Conservation (phyloP, 768 basidiomycete genomes). For the Holtermannia corniformis region DNA sequence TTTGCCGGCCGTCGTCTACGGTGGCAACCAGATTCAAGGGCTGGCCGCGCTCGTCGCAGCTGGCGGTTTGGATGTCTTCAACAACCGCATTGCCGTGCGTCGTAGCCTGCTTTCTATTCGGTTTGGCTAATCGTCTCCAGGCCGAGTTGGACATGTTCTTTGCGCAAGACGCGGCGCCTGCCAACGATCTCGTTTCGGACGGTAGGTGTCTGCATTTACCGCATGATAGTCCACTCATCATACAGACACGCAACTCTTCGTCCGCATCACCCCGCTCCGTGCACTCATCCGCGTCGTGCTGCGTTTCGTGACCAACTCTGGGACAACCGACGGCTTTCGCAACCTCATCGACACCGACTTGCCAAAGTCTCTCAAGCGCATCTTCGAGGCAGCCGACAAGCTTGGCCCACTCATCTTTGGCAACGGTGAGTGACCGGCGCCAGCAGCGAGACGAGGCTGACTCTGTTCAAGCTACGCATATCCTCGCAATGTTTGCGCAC, state of each 20-base stretch:
- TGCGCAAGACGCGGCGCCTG: background rate
- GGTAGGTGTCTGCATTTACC: slow-evolving; percentile 1
- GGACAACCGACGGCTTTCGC: slow-evolving; percentile 77
- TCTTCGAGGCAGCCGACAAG: slow-evolving; percentile 67
- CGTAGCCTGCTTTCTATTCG: background rate
- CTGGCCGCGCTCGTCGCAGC: slow-evolving; percentile 77
- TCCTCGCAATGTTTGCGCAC: slow-evolving; percentile 94
- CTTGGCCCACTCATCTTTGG: slow-evolving; percentile 83
- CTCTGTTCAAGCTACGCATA: slow-evolving; percentile 63
- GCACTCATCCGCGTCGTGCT: slow-evolving; percentile 84
- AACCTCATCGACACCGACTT: slow-evolving; percentile 87
- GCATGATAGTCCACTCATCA: background rate
- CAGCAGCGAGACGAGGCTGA: too few species aligned
- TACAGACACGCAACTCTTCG: slow-evolving; percentile 62
- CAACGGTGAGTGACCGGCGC: slow-evolving; percentile 53
- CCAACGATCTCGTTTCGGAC: slow-evolving; percentile 7
- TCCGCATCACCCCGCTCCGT: slow-evolving; percentile 72
- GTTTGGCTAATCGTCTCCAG: slow-evolving; percentile 3
- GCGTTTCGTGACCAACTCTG: slow-evolving; percentile 93
- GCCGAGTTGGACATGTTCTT: slow-evolving; percentile 19
- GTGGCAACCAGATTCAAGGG: slow-evolving; percentile 56
- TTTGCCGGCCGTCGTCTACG: slow-evolving; percentile 84
- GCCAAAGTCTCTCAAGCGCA: slow-evolving; percentile 72
- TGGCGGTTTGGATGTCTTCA: slow-evolving; percentile 73
- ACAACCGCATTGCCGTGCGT: slow-evolving; percentile 75